Evolutionary conservation across 2,329 filamentous ascomycete genomes (phyloP), one percentile per base, ranked within the genome.

Genomic region (Penicillium sp.): DNA sequence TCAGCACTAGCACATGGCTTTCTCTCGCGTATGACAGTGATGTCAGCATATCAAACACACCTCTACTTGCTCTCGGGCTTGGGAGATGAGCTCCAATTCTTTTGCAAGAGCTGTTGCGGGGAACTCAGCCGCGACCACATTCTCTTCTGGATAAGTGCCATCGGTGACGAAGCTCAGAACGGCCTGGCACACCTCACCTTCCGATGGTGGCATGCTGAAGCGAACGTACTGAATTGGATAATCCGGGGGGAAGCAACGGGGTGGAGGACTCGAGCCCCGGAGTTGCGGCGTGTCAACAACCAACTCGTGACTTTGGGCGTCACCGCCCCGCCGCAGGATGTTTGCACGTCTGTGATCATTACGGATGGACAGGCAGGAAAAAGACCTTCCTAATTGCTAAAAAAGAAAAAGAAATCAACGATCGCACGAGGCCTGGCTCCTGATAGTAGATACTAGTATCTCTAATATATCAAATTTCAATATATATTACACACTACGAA

Each of bases 141-240:
- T 72, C 73, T 87, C 85, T 37, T 85, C 83, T 16, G 85, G 85
- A 67, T 86, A 87, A 33, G 76, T 74, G 60, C 84, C 83, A 49
- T 84, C 75, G 51, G 82, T 76, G 57, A 89, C 83, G 69, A 89
- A 91, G 62, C 86, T 80, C 59, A 92, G 84, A 45, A 92, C 78
- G 4, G 87, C 86, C 62, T 84, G 81, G 65, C 85, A 85, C 57
- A 89, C 75, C 53, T 75, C 70, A 30, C 73, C 63, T 65, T 75
- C 75, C 64, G 78, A 65, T 52, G 58, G 81, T 76, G 67, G 61
- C 62, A 68, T 69, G 30, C 19, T 52, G 61, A 70, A 59, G 74
- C 76, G 77, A 28, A 35, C 69, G 64, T 60, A 52, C 60, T 22
- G 11, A 38, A 43, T 35, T 22, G 19, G 52, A 38, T 45, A 30